phyloP scores from a whole-genome alignment of 805 yeast species.

The Ogataea polymorpha region DNA sequence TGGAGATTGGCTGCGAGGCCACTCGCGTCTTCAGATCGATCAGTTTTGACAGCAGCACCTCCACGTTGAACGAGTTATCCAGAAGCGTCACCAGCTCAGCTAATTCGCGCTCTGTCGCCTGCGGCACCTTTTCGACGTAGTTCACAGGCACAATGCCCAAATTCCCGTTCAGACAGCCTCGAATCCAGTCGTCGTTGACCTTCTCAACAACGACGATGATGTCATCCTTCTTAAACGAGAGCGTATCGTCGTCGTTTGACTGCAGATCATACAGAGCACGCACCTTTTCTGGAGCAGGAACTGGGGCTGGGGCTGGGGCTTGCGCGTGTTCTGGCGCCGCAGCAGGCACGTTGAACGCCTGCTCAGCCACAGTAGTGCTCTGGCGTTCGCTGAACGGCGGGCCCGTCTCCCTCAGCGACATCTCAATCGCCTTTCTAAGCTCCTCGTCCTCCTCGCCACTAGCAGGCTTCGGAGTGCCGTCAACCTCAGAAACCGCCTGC shows the following conservation, averaged over 20 bases:
- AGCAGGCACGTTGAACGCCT: conserved; percentile 1
- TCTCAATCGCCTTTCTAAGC: conserved; percentile 66
- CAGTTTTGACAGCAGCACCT: conserved; percentile 59
- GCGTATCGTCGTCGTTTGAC: conserved; percentile 80
- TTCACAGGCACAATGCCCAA: conserved; percentile 90
- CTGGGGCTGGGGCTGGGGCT: background rate
- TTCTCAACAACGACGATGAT: conserved; percentile 81
- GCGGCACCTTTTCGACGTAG: conserved; percentile 77
- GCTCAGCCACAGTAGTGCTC: background rate
- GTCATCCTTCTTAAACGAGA: conserved; percentile 85
- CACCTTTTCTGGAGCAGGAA: conserved; percentile 42
- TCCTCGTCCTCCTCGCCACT: conserved; percentile 66
- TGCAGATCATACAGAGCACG: conserved; percentile 80
- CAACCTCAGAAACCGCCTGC: conserved; percentile 30
- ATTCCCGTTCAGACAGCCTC: conserved; percentile 78
- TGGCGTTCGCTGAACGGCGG: conserved; percentile 12
- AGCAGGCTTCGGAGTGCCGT: conserved; percentile 17
- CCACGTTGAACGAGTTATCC: conserved; percentile 64
- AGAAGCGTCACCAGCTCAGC: conserved; percentile 42
- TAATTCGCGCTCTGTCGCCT: conserved; percentile 60
- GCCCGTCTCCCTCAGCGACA: conserved; percentile 66
- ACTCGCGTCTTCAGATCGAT: conserved; percentile 34
- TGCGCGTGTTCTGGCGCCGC: conserved; percentile 1
- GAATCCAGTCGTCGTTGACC: conserved; percentile 94
- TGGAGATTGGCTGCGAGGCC: conserved; percentile 35